Conservation (phyloP, 2,329 filamentous ascomycete genomes). For the Colletotrichum zoysiae region DNA sequence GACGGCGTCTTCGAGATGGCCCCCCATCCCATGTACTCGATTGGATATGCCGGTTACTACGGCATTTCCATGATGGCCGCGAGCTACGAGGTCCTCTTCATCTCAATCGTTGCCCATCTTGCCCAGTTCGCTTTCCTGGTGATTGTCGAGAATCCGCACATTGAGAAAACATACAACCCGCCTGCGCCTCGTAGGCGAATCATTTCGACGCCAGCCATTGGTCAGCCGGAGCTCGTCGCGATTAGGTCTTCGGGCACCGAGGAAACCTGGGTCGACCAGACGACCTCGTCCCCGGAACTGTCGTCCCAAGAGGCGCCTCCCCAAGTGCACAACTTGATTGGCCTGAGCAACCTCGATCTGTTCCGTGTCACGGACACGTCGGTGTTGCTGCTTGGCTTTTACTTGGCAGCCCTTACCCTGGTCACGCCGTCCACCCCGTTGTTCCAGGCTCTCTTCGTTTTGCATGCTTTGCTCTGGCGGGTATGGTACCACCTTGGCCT, state of each 20-base stretch:
- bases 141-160: slow-evolving; percentile 95
- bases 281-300: slow-evolving; percentile 49
- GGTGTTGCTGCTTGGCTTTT: slow-evolving; percentile 80
- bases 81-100: slow-evolving; percentile 97
- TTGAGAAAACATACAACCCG: slow-evolving; percentile 96
- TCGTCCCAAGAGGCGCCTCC: slow-evolving; percentile 72
- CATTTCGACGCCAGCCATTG: slow-evolving; percentile 48
- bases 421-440: slow-evolving; percentile 81
- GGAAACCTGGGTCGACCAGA: slow-evolving; percentile 41
- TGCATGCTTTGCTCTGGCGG: slow-evolving; percentile 85
- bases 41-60: slow-evolving; percentile 97
- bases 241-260: slow-evolving; percentile 36
- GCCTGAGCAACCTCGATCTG: slow-evolving; percentile 85
- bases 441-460: slow-evolving; percentile 83
- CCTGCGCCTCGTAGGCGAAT: slow-evolving; percentile 78
- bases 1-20: slow-evolving; percentile 99
- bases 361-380: slow-evolving; percentile 89
- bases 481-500: slow-evolving; percentile 93
- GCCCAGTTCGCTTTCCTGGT: slow-evolving; percentile 95
- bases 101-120: slow-evolving; percentile 93
- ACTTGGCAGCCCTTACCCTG: slow-evolving; percentile 79
- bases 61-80: slow-evolving; percentile 98
- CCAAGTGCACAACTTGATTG: slow-evolving; percentile 85
- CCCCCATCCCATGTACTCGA: slow-evolving; percentile 98
- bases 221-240: slow-evolving; percentile 41